phyloP scores from a whole-genome alignment of 352 stramenopile genomes.

The Pythium biforme region DNA sequence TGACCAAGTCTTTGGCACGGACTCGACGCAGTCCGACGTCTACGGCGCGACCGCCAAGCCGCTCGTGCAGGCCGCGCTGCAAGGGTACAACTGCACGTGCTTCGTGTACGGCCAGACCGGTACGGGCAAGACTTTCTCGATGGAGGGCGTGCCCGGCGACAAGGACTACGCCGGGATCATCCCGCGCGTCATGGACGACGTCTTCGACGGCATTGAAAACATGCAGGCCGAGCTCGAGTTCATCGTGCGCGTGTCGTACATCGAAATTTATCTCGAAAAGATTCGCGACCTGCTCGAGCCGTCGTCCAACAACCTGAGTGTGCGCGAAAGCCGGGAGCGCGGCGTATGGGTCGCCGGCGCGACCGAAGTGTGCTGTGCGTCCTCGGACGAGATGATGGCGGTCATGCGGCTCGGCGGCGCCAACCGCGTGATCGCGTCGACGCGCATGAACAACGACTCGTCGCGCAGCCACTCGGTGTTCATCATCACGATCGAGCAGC shows the following conservation, averaged over 20 bases:
- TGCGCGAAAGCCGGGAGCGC: constrained; percentile 57
- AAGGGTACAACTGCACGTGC: constrained; percentile 90
- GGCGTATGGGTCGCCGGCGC: constrained; percentile 63
- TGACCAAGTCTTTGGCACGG: constrained; percentile 62
- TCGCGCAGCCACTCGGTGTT: constrained; percentile 95
- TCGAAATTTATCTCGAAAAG: constrained; percentile 99
- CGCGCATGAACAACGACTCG: constrained; percentile 91
- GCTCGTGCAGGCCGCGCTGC: constrained; percentile 53
- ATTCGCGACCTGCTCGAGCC: constrained; percentile 94
- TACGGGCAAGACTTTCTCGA: constrained; percentile 93
- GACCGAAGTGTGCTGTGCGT: constrained; percentile 63
- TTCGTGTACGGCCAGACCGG: constrained; percentile 93
- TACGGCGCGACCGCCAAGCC: constrained; percentile 66
- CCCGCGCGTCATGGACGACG: constrained; percentile 66
- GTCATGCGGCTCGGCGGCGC: constrained; percentile 92
- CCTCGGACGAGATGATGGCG: constrained; percentile 60
- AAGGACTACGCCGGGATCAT: constrained; percentile 71
- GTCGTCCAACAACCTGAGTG: constrained; percentile 51
- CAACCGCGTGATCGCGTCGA: constrained; percentile 87
- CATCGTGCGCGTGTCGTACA: constrained; percentile 95
- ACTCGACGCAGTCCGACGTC: constrained; percentile 57
- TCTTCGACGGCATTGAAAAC: constrained; percentile 66
- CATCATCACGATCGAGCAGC: constrained; percentile 94
- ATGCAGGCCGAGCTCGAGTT: constrained; percentile 88
- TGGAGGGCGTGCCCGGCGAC: constrained; percentile 73